These are phyloP conservation scores for Tetrahymena thermophila DNA, from an alignment of 73 alveolate species.

Conservation along the genomic window DNA sequence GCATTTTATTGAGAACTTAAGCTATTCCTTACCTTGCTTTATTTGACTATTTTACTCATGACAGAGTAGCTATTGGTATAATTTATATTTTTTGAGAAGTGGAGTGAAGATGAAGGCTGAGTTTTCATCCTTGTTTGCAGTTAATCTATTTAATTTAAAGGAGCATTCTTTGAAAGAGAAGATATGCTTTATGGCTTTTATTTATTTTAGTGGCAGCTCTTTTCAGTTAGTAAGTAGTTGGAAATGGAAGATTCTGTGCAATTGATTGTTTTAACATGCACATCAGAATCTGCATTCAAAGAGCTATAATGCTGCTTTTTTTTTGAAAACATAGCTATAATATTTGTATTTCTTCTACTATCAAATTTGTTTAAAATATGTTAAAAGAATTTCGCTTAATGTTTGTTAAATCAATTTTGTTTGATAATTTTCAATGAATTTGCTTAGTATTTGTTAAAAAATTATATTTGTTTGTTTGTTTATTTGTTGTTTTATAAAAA, in stretches of 20 bases:
- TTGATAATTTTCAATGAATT: background rate
- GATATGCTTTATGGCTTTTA: background rate
- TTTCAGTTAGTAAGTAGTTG: background rate
- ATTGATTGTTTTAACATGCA: background rate
- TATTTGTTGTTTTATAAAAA: background rate
- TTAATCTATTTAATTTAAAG: background rate
- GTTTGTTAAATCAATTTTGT: background rate
- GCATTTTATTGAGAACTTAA: background rate
- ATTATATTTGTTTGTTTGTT: background rate
- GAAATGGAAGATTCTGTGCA: background rate
- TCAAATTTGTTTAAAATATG: background rate
- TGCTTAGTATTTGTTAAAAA: background rate
- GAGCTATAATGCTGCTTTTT: background rate
- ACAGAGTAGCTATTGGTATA: background rate
- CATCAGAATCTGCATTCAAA: background rate
- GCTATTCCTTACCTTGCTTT: background rate
- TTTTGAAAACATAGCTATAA: background rate
- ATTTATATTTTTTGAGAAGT: background rate
- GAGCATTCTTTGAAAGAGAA: background rate
- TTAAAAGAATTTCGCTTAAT: background rate
- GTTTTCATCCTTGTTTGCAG: background rate
- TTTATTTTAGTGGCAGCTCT: background rate
- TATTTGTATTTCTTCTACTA: background rate
- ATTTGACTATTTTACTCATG: background rate
- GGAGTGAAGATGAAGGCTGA: background rate